These are phyloP conservation scores for Lactarius hatsudake DNA, from an alignment of 768 basidiomycete species.

Conservation along the genomic window DNA sequence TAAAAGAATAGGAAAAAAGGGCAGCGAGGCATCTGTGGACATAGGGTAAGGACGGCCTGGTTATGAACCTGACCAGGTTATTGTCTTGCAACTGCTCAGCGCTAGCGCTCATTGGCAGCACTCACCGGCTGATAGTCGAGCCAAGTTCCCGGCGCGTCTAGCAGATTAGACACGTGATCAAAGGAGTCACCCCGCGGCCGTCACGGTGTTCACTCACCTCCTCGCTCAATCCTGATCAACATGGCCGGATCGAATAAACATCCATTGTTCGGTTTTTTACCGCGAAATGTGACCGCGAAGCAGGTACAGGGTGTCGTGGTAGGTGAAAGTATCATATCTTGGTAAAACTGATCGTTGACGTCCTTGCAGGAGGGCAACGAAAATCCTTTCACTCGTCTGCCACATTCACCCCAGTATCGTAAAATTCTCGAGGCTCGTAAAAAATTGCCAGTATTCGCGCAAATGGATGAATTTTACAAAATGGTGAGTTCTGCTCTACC, in stretches of 20 bases:
- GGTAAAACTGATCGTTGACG: background rate
- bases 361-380: slow-evolving; percentile 61
- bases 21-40: slow-evolving; percentile 4
- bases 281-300: slow-evolving; percentile 41
- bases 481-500: slow-evolving; percentile 55
- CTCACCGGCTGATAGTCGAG: background rate
- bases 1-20: slow-evolving; percentile 8
- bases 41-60: slow-evolving; percentile 10
- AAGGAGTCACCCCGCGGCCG: background rate
- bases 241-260: slow-evolving; percentile 24
- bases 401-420: slow-evolving; percentile 74
- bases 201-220: background rate
- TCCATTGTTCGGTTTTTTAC: slow-evolving; percentile 46
- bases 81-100: slow-evolving; percentile 15
- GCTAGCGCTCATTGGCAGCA: background rate
- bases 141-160: slow-evolving; percentile 21
- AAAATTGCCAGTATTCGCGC: slow-evolving; percentile 85
- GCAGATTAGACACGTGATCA: slow-evolving; percentile 10
- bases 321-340: slow-evolving; percentile 16
- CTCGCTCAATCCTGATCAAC: background rate
- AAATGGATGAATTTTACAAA: slow-evolving; percentile 91
- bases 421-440: slow-evolving; percentile 84
- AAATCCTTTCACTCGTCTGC: slow-evolving; percentile 86
- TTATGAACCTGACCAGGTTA: slow-evolving; percentile 24
- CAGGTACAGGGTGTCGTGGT: slow-evolving; percentile 45